Evolutionary conservation across 371 early-diverging fungal species (phyloP).

Genomic region (Haplosporangium sp.): DNA sequence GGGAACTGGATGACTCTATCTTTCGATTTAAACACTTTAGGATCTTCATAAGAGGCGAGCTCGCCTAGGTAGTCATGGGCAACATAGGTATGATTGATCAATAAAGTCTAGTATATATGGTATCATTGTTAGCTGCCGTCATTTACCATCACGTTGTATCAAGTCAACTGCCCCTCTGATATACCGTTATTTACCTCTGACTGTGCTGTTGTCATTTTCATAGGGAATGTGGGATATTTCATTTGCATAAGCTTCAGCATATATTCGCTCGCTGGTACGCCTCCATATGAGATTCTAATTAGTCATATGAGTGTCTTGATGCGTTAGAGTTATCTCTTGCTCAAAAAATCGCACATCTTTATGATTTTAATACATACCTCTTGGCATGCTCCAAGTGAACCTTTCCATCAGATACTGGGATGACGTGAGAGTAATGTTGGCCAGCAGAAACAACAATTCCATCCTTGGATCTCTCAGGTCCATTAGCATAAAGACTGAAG

Average conservation of each 20-base stretch:
- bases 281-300: conserved; percentile 75
- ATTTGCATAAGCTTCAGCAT: conserved; percentile 89
- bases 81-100: conserved; percentile 76
- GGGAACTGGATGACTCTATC: conserved; percentile 83
- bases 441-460: conserved; percentile 84
- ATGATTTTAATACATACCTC: conserved; percentile 58
- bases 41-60: conserved; percentile 66
- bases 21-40: conserved; percentile 63
- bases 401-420: conserved; percentile 77
- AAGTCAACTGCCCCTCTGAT: no score
- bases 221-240: conserved; percentile 91
- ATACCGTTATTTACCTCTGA: conserved; percentile 64
- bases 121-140: neutral
- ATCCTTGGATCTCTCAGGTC: conserved; percentile 59
- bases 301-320: neutral
- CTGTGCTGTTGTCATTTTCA: conserved; percentile 81
- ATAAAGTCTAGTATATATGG: conserved; percentile 60
- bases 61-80: conserved; percentile 80
- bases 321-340: no score
- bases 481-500: conserved; percentile 85
- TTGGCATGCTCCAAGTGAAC: conserved; percentile 71
- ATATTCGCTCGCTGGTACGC: conserved; percentile 80
- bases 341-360: neutral
- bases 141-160: neutral
- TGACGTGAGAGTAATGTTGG: conserved; percentile 78